Percentiles rank a stretch among this genome's conserved stretches.
Conservation (phyloP, 495 filamentous ascomycete species). For the Pseudoneurospora amorphoporcata region DNA sequence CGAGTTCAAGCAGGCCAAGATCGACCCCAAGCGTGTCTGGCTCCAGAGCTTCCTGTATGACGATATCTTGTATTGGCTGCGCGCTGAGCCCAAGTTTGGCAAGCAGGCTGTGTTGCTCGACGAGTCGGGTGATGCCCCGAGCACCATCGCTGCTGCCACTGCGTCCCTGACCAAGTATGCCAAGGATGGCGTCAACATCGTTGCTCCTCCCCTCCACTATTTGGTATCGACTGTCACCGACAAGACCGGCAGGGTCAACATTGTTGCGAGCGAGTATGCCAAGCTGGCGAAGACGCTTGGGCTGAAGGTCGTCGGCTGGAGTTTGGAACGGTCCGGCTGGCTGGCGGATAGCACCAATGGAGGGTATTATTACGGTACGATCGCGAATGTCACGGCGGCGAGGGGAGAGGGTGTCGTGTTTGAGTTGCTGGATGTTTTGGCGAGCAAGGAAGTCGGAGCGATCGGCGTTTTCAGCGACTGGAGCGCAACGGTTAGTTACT, state of each 20-base stretch:
- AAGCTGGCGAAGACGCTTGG: constrained; percentile 41
- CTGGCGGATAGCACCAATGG: constrained; percentile 32
- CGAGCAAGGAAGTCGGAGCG: constrained; percentile 41
- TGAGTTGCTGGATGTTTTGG: constrained; percentile 46
- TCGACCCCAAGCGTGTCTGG: constrained; percentile 47
- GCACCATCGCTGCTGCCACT: constrained; percentile 34
- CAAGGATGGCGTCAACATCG: constrained; percentile 30
- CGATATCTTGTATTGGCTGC: constrained; percentile 52
- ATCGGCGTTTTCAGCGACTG: constrained; percentile 51
- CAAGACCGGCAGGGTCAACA: constrained; percentile 27
- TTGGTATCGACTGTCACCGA: constrained; percentile 23
- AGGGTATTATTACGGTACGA: constrained; percentile 46
- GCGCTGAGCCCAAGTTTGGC: constrained; percentile 44
- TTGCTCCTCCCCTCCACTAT: constrained; percentile 33
- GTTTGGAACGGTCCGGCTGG: constrained; percentile 48
- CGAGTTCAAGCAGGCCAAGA: constrained; percentile 41
- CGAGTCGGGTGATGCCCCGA: constrained; percentile 38
- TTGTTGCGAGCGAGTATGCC: constrained; percentile 34
- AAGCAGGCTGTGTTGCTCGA: constrained; percentile 50
- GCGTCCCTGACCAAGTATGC: constrained; percentile 38
- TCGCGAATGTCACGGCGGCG: constrained; percentile 39
- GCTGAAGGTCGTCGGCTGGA: constrained; percentile 51
- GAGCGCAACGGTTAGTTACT: constrained; percentile 51
- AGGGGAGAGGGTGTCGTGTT: constrained; percentile 45
- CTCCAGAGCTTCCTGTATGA: constrained; percentile 49